Evolutionary conservation across 176 grass and related monocot species (phyloP), one percentile per base, ranked within the genome.

Genomic region (Raddia guianensis): DNA sequence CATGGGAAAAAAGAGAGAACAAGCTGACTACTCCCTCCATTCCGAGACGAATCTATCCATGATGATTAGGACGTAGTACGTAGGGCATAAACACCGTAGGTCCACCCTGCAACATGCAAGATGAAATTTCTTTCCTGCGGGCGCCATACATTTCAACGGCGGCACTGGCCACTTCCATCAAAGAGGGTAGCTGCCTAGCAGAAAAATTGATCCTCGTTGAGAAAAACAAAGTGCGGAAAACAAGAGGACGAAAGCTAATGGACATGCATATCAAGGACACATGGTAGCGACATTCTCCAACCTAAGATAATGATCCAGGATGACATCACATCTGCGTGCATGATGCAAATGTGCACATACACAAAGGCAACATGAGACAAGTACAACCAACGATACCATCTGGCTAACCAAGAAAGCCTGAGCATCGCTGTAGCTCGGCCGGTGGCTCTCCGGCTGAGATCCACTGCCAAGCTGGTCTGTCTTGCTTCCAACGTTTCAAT

Each of bases 401-500:
- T 19, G 16, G 6, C 27, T 12, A 20, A 21, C 16, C 50, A 18
- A 63, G 47, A 11, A 83, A 45, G 71, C 42, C 35, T 59, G 73
- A 42, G 18, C 74, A 67, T 47, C 57, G 66, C 50, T 58, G 80
- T 13, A 52, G 49, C 49, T 46, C 34, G 7, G 18, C 18, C 64
- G 2, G 52, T 12, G 55, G 72, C 43, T 47, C 40, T n/a, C 43
- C 19, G 10, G 20, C 7, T 37, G 27, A 61, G 70, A 80, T 75
- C 77, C 62, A 66, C 70, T 0, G 73, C 79, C 64, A 77, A 64
- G 55, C 75, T 69, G 87, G 63, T 56, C 55, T 75, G 48, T 45
- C 77, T 82, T 85, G 32, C 65, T 43, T 75, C 66, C 49, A 45
- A 89, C 11, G 43, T 56, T 78, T 82, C 73, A 78, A 52, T 68